Conservation (phyloP, 2,329 filamentous ascomycete species). For the Fusarium armeniacum region DNA sequence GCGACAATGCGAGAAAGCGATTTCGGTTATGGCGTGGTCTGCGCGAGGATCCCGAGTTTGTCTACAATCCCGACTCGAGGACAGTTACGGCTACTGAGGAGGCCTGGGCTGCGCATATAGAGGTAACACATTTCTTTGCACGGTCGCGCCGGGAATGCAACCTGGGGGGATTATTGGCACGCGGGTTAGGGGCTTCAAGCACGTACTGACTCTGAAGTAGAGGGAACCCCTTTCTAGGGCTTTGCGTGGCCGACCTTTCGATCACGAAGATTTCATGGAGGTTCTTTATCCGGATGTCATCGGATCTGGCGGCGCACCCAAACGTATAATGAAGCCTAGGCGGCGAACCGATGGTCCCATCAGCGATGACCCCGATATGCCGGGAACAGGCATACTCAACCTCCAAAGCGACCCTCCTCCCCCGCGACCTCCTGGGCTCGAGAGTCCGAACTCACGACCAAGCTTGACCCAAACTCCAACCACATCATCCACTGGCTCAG, state of each 20-base stretch:
- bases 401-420: conserved; percentile 57
- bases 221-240: conserved; percentile 71
- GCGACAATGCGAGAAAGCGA: conserved; percentile 73
- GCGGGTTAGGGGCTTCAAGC: conserved; percentile 21
- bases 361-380: conserved; percentile 63
- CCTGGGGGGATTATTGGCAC: neutral
- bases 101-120: conserved; percentile 69
- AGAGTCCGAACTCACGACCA: conserved; percentile 50
- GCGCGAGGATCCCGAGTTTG: conserved; percentile 69
- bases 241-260: conserved; percentile 69
- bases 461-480: conserved; percentile 51
- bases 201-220: conserved; percentile 54
- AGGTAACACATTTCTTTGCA: conserved; percentile 59
- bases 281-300: conserved; percentile 72
- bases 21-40: conserved; percentile 73
- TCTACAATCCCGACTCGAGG: conserved; percentile 64
- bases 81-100: conserved; percentile 70
- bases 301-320: conserved; percentile 71
- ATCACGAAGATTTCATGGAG: conserved; percentile 73
- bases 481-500: conserved; percentile 44
- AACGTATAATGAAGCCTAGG: conserved; percentile 69
- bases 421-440: conserved; percentile 42
- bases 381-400: conserved; percentile 63
- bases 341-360: conserved; percentile 63
- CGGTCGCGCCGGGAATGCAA: conserved; percentile 6